Evolutionary conservation across 371 early-diverging fungal genomes (phyloP).

Genomic region (Mortierella sp.): DNA sequence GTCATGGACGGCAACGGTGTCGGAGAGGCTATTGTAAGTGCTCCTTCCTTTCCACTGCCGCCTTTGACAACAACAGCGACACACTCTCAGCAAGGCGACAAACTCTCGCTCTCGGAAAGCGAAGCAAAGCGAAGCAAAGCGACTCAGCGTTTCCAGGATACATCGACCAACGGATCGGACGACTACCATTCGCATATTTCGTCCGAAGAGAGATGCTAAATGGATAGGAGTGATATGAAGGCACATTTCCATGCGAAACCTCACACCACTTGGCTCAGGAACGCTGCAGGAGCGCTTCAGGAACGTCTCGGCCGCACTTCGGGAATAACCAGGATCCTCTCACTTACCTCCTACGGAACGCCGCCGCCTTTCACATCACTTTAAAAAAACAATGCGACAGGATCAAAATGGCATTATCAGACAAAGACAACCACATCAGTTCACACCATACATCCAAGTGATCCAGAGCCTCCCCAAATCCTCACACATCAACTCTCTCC

Average conservation of each 20-base stretch:
- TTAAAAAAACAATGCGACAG: not conserved
- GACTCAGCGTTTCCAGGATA: not conserved
- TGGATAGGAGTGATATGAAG: not conserved
- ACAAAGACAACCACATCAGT: not conserved
- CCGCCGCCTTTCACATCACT: not conserved
- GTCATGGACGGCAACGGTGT: constrained; percentile 55
- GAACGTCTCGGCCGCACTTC: not conserved
- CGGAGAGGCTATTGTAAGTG: constrained; percentile 57
- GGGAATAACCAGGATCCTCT: not conserved
- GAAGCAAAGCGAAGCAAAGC: not conserved
- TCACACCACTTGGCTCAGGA: not conserved
- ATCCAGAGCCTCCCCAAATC: not conserved
- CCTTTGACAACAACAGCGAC: not conserved
- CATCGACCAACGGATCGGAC: not conserved
- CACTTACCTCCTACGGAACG: not conserved
- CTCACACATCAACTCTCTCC: not conserved
- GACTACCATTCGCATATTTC: not conserved
- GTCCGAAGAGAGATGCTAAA: not conserved
- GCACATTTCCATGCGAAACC: not conserved
- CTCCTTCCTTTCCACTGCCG: not conserved
- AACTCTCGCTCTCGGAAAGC: not conserved
- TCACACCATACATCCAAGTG: not conserved
- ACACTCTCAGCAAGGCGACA: not conserved
- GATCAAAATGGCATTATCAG: not conserved
- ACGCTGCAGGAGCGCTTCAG: not conserved